A percentile compares a stretch with the other conserved stretches of the same genome.
Evolutionary conservation across 2,329 filamentous ascomycete genomes (phyloP).

Genomic region (Botryotinia narcissicola): DNA sequence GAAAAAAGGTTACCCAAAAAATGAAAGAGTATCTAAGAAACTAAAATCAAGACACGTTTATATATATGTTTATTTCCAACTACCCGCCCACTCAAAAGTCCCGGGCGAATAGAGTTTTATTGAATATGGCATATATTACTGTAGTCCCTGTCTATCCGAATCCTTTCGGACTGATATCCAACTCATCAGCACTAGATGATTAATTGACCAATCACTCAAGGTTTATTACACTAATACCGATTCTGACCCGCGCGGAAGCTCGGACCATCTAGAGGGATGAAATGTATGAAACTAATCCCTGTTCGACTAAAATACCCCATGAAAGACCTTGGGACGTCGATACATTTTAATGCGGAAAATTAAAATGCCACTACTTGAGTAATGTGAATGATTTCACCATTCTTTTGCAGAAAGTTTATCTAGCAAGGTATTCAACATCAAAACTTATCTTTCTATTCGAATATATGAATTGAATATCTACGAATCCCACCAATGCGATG

Average conservation of each 20-base stretch:
- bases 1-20: not conserved
- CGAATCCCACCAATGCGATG: conserved; percentile 29
- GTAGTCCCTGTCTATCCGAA: not conserved
- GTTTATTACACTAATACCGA: not conserved
- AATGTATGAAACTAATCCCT: not conserved
- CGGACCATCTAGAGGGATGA: not conserved
- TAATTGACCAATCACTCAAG: not conserved
- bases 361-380: conserved; percentile 9
- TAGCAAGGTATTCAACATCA: not conserved
- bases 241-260: not conserved
- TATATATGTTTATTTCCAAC: not conserved
- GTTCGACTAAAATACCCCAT: not conserved
- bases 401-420: not conserved
- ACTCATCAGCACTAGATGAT: not conserved
- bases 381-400: not conserved
- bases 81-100: not conserved
- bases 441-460: not conserved
- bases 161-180: not conserved
- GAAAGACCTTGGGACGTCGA: conserved; percentile 1
- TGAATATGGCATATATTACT: not conserved
- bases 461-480: not conserved
- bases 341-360: conserved; percentile 13
- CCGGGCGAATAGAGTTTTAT: not conserved
- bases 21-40: not conserved
- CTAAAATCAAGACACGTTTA: not conserved